Evolutionary conservation across 441 rosid species (phyloP).

Genomic region (Gossypium armourianum): DNA sequence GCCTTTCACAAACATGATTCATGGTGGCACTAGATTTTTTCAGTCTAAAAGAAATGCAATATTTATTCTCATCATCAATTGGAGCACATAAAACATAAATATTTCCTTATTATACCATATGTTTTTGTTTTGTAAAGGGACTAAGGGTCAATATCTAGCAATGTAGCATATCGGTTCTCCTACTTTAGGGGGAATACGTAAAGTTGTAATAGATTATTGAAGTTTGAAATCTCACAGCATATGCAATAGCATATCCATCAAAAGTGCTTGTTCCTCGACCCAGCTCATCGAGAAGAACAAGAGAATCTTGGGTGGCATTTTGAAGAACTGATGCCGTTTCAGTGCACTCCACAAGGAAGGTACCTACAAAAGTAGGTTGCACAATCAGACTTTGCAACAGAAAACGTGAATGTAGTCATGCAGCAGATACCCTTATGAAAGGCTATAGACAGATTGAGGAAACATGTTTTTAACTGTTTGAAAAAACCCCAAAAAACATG

Average conservation of each 20-base stretch:
- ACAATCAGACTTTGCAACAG: constrained; percentile 12
- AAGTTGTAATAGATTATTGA: background rate
- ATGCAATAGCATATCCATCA: constrained; percentile 94
- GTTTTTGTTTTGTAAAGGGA: background rate
- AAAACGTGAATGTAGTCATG: background rate
- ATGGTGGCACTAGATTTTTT: background rate
- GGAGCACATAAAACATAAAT: background rate
- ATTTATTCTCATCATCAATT: background rate
- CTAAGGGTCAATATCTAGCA: background rate
- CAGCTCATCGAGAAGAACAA: constrained; percentile 83
- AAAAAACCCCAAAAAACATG: background rate
- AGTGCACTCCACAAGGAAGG: constrained; percentile 82
- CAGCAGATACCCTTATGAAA: background rate
- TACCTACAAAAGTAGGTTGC: constrained; percentile 41
- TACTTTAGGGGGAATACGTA: background rate
- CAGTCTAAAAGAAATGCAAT: background rate
- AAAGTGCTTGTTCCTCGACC: constrained; percentile 98
- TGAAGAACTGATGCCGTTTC: constrained; percentile 93
- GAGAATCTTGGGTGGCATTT: constrained; percentile 82
- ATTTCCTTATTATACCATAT: background rate
- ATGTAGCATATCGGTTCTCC: background rate
- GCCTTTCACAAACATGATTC: background rate
- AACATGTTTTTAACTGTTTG: constrained; percentile 3
- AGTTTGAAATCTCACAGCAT: constrained; percentile 49
- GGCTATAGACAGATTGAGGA: background rate